Conservation (phyloP, 179 eudicot genomes). For the Vitellaria paradoxa region DNA sequence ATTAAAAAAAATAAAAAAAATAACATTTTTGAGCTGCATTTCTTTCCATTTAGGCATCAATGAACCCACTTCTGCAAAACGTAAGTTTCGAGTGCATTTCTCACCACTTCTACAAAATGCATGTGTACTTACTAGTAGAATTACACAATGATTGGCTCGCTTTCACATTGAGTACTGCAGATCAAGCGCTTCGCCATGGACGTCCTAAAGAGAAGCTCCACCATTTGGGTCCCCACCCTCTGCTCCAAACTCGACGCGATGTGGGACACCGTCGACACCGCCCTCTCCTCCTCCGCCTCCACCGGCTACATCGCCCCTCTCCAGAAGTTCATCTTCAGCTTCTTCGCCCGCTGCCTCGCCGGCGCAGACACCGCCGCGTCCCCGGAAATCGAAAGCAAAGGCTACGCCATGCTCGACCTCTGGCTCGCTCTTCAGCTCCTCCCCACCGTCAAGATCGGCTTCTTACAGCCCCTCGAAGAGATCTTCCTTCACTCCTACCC, state of each 20-base stretch:
- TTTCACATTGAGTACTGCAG: slow-evolving; percentile 27
- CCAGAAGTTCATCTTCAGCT: slow-evolving; percentile 63
- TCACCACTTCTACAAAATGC: no score
- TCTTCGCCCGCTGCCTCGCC: slow-evolving; percentile 46
- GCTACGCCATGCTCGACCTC: slow-evolving; percentile 48
- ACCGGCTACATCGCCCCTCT: slow-evolving; percentile 39
- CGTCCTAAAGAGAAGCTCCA: slow-evolving; percentile 70
- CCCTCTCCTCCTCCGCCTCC: slow-evolving; percentile 34
- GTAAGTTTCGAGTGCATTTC: no score
- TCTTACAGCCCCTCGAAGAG: slow-evolving; percentile 70
- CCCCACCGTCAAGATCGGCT: slow-evolving; percentile 46
- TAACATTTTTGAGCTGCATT: no score
- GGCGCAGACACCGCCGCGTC: slow-evolving; percentile 61
- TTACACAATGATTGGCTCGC: no score
- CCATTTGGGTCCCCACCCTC: slow-evolving; percentile 65
- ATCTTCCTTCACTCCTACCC: slow-evolving; percentile 76
- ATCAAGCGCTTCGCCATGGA: slow-evolving; percentile 60
- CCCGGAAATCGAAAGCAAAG: slow-evolving; percentile 47
- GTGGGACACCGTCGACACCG: slow-evolving; percentile 62
- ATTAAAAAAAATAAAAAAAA: no score
- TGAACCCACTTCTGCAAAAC: no score
- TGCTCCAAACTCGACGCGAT: slow-evolving; percentile 59
- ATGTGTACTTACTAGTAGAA: no score
- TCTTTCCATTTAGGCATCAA: no score
- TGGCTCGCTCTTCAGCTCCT: slow-evolving; percentile 82